These are phyloP conservation scores for Eucalyptus polybractea DNA, from an alignment of 345 rosid species.

Conservation along the genomic window DNA sequence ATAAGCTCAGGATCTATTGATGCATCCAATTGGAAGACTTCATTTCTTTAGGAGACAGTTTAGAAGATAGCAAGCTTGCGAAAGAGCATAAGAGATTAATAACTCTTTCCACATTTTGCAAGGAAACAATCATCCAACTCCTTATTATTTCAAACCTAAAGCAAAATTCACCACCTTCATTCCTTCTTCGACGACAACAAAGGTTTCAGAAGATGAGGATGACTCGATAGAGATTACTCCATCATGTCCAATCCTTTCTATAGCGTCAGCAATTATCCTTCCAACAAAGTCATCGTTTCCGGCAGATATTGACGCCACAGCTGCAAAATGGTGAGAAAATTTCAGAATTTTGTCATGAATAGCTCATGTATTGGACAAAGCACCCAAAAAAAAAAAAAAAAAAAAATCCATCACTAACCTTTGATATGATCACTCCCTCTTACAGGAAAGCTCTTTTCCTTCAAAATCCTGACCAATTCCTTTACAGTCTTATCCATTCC, in stretches of 20 bases:
- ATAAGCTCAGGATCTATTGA: neutral
- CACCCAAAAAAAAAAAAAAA: too few species aligned
- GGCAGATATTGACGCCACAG: constrained; percentile 90
- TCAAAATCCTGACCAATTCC: neutral
- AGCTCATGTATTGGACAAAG: neutral
- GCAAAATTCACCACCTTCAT: constrained; percentile 45
- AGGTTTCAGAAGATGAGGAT: constrained; percentile 68
- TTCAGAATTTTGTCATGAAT: neutral
- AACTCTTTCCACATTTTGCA: neutral
- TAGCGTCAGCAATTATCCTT: constrained; percentile 62
- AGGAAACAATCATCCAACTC: neutral
- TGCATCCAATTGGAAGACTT: neutral
- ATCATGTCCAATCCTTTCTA: constrained; percentile 74
- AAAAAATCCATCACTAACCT: constrained; percentile 20
- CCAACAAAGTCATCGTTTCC: constrained; percentile 90
- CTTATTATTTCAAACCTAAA: neutral
- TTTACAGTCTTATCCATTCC: neutral
- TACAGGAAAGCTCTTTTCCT: constrained; percentile 34
- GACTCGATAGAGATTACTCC: constrained; percentile 80
- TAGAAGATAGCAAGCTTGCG: neutral
- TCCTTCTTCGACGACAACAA: constrained; percentile 77
- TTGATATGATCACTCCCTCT: constrained; percentile 50
- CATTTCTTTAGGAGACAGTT: neutral
- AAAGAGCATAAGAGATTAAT: neutral
- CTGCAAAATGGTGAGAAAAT: constrained; percentile 25